Evolutionary conservation across 257 asterid genomes (phyloP).

Genomic region (Penstemon barbatus): DNA sequence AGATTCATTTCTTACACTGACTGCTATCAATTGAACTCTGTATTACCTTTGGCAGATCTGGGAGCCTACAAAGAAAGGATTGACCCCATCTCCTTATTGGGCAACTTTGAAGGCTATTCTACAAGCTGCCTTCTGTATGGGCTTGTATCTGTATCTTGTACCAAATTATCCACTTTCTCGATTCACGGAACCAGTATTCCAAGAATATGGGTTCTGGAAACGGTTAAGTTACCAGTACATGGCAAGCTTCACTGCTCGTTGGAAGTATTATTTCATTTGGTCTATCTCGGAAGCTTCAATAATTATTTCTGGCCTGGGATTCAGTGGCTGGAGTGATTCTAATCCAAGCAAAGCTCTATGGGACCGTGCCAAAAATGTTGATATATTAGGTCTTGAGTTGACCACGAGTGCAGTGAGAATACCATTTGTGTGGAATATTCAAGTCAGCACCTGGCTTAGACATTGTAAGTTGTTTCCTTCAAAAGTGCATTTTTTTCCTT

Average conservation of each 20-base stretch:
- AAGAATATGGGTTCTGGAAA: constrained; percentile 86
- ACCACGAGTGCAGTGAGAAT: constrained; percentile 87
- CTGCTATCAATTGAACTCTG: constrained; percentile 20
- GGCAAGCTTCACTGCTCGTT: constrained; percentile 93
- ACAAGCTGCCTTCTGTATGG: constrained; percentile 92
- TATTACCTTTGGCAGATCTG: constrained; percentile 58
- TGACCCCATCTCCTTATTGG: constrained; percentile 78
- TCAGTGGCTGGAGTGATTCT: constrained; percentile 93
- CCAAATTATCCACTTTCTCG: constrained; percentile 83
- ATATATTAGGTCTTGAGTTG: constrained; percentile 85
- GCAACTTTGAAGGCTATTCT: constrained; percentile 84
- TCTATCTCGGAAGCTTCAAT: constrained; percentile 93
- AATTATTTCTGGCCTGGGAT: constrained; percentile 91
- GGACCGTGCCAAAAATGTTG: constrained; percentile 98
- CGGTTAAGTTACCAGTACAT: constrained; percentile 79
- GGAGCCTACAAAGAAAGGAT: constrained; percentile 64
- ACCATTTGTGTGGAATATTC: constrained; percentile 96
- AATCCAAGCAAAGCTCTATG: constrained; percentile 70
- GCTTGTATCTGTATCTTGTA: constrained; percentile 79
- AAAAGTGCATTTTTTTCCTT: constrained; percentile 5
- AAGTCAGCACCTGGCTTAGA: constrained; percentile 99
- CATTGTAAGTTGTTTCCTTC: constrained; percentile 70
- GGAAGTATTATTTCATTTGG: constrained; percentile 99
- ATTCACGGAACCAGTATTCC: constrained; percentile 74
- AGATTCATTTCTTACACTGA: neutral